A percentile compares a stretch with the other conserved stretches of the same genome.
Conservation (phyloP, 164 flowering plant species). For the Stephania japonica region DNA sequence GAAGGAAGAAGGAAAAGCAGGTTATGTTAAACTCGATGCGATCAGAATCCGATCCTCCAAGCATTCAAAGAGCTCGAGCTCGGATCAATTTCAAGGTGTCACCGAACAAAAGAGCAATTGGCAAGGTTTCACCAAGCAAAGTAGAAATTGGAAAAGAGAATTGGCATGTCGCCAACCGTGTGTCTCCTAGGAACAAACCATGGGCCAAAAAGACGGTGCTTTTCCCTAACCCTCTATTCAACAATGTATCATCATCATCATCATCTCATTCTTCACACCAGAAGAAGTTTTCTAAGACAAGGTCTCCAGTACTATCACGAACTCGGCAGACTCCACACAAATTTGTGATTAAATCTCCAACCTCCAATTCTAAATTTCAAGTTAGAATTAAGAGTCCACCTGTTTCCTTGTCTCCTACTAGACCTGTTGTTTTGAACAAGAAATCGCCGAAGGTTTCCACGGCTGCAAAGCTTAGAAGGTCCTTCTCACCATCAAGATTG, state of each 20-base stretch:
- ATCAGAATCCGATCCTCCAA: conserved; percentile 46
- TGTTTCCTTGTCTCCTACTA: conserved; percentile 45
- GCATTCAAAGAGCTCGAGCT: conserved; percentile 51
- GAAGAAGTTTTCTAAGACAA: conserved; percentile 49
- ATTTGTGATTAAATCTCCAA: conserved; percentile 74
- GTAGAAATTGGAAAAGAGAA: conserved; percentile 39
- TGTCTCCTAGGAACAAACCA: conserved; percentile 75
- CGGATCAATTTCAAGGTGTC: conserved; percentile 78
- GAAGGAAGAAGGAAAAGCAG: conserved; percentile 74
- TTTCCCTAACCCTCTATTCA: conserved; percentile 83
- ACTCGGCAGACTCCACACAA: conserved; percentile 51
- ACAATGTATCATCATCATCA: conserved; percentile 27
- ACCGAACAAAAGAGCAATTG: conserved; percentile 29
- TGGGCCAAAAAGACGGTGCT: conserved; percentile 83
- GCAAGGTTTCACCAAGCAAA: conserved; percentile 42
- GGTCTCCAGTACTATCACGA: conserved; percentile 55
- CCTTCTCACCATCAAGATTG: conserved; percentile 65
- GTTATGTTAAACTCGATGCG: conserved; percentile 26
- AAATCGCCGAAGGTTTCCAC: conserved; percentile 38
- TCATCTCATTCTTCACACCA: conserved; percentile 38
- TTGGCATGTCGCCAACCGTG: conserved; percentile 46
- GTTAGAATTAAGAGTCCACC: conserved; percentile 41
- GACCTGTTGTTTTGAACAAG: conserved; percentile 19
- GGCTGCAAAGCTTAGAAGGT: conserved; percentile 44
- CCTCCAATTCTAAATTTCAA: conserved; percentile 39